Evolutionary conservation across 169 alveolate species (phyloP).

Genomic region (Hammondia hammondi): DNA sequence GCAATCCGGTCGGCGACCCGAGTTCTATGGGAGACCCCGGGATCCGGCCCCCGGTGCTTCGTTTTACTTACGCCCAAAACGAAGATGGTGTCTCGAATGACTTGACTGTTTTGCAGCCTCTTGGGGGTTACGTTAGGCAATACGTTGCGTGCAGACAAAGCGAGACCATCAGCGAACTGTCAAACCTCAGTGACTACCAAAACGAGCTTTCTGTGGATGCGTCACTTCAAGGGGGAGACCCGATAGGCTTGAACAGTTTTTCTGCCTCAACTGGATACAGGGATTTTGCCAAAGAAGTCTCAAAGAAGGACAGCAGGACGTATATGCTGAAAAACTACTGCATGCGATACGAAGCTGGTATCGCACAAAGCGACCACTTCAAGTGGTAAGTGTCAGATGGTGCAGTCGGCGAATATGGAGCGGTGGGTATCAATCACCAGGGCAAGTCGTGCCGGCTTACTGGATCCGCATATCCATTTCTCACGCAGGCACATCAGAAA

Average conservation of each 20-base stretch:
- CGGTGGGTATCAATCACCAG: too few relatives aligned
- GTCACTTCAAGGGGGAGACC: slow-evolving; percentile 73
- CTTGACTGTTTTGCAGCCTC: slow-evolving; percentile 78
- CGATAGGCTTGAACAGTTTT: slow-evolving; percentile 77
- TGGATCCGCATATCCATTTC: too few relatives aligned
- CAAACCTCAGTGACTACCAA: slow-evolving; percentile 76
- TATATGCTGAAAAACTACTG: slow-evolving; percentile 84
- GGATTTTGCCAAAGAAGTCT: slow-evolving; percentile 73
- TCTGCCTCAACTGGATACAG: slow-evolving; percentile 86
- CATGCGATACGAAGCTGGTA: slow-evolving; percentile 83
- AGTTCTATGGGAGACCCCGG: slow-evolving; percentile 86
- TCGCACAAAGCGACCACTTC: slow-evolving; percentile 64
- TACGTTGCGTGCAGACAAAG: slow-evolving; percentile 84
- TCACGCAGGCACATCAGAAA: too few relatives aligned
- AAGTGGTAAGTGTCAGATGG: slow-evolving; percentile 27
- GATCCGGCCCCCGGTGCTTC: slow-evolving; percentile 82
- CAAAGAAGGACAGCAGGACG: slow-evolving; percentile 75
- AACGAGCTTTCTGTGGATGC: slow-evolving; percentile 83
- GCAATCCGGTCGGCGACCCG: slow-evolving; percentile 89
- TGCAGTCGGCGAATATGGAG: too few relatives aligned
- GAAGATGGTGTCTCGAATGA: slow-evolving; percentile 75
- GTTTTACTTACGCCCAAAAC: slow-evolving; percentile 72
- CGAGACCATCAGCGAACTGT: slow-evolving; percentile 76
- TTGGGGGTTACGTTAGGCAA: slow-evolving; percentile 83
- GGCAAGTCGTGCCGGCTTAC: too few relatives aligned